These are phyloP conservation scores for Gnomoniopsis smithogilvyi DNA, from an alignment of 2,329 filamentous ascomycete species.

Conservation along the genomic window DNA sequence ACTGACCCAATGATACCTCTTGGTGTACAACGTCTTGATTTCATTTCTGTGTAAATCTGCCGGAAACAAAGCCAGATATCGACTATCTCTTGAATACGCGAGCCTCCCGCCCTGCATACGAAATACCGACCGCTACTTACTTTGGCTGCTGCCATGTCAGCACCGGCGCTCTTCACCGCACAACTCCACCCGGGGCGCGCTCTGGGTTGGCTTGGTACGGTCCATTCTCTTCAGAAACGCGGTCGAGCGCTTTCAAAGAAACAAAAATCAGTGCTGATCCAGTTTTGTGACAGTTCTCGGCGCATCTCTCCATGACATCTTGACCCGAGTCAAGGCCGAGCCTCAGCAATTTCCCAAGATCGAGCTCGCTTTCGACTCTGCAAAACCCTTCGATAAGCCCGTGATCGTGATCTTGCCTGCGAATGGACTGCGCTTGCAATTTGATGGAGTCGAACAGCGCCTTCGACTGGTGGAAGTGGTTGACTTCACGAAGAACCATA, in stretches of 20 bases:
- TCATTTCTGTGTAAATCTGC: too few relatives aligned
- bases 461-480: constrained; percentile 86
- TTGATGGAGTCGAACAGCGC: constrained; percentile 90
- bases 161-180: constrained; percentile 49
- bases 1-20: too few relatives aligned
- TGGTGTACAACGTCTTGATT: too few relatives aligned
- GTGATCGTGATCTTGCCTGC: constrained; percentile 73
- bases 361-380: constrained; percentile 76
- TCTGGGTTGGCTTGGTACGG: constrained; percentile 56
- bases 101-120: too few relatives aligned
- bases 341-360: constrained; percentile 79
- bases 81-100: too few relatives aligned
- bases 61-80: too few relatives aligned
- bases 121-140: too few relatives aligned
- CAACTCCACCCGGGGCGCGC: constrained; percentile 66
- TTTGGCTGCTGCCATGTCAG: neutral
- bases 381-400: constrained; percentile 69
- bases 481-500: constrained; percentile 81
- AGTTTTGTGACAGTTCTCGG: constrained; percentile 64
- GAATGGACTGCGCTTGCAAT: constrained; percentile 86
- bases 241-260: neutral
- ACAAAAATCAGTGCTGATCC: constrained; percentile 5
- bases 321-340: constrained; percentile 85
- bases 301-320: constrained; percentile 83
- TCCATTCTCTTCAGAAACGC: neutral